phyloP scores from a whole-genome alignment of 768 basidiomycete genomes.

The Saitozyma sp. region DNA sequence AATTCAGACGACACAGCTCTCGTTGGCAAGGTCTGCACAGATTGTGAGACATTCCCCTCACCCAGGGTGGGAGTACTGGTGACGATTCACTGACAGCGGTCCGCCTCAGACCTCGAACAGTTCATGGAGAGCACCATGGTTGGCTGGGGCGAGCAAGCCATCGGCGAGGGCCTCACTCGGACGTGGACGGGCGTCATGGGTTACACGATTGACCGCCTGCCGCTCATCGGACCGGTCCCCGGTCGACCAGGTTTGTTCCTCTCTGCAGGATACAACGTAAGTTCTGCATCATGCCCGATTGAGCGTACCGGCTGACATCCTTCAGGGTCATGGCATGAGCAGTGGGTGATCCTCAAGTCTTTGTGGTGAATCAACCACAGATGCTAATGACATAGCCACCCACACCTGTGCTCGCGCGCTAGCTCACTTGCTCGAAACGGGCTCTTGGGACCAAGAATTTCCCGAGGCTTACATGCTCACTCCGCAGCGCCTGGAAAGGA shows the following conservation, averaged over 20 bases:
- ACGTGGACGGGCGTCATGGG: slow-evolving; percentile 11
- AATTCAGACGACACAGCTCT: slow-evolving; percentile 2
- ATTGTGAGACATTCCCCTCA: no score
- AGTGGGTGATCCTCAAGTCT: not conserved
- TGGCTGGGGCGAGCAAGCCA: slow-evolving; percentile 11
- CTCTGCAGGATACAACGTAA: slow-evolving; percentile 2
- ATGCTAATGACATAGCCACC: not conserved
- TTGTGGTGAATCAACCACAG: not conserved
- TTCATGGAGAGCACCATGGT: slow-evolving; percentile 4
- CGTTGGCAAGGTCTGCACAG: no score
- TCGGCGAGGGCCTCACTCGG: slow-evolving; percentile 11
- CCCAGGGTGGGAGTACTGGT: no score
- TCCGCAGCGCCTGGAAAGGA: not conserved
- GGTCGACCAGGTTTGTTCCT: slow-evolving; percentile 1
- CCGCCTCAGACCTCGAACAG: not conserved
- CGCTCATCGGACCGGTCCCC: slow-evolving; percentile 3
- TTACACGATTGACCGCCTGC: slow-evolving; percentile 2
- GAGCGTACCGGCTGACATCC: not conserved
- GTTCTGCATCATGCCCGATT: not conserved
- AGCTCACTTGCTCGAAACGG: not conserved
- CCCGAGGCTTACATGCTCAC: not conserved
- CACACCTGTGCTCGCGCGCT: slow-evolving; percentile 1
- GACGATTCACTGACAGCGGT: no score
- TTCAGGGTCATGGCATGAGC: slow-evolving; percentile 8
- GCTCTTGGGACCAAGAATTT: not conserved